phyloP scores from a whole-genome alignment of 2,329 filamentous ascomycete genomes.

The Eutypella sp. region DNA sequence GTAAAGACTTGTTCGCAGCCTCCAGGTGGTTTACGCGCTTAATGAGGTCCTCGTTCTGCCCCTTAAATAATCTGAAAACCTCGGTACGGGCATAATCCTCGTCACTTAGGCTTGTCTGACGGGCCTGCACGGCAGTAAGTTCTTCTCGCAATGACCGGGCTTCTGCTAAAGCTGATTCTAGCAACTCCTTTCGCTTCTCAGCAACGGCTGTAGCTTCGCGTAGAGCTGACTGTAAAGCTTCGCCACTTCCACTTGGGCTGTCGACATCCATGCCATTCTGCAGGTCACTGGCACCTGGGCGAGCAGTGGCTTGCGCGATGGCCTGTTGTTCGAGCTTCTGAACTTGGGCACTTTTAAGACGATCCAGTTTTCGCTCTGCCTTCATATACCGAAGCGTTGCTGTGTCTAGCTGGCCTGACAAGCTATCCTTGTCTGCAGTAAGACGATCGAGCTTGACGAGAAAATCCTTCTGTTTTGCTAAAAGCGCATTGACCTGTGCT shows the following conservation, averaged over 20 bases:
- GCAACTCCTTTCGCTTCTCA: slow-evolving; percentile 81
- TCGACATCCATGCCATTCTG: slow-evolving; percentile 53
- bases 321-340: slow-evolving; percentile 90
- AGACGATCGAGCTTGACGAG: slow-evolving; percentile 71
- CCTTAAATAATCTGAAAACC: slow-evolving; percentile 86
- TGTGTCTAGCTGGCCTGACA: slow-evolving; percentile 81
- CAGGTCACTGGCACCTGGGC: slow-evolving; percentile 38
- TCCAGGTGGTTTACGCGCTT: slow-evolving; percentile 89
- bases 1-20: slow-evolving; percentile 77
- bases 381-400: slow-evolving; percentile 90
- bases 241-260: slow-evolving; percentile 50
- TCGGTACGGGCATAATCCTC: slow-evolving; percentile 93
- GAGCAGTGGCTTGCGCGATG: slow-evolving; percentile 58
- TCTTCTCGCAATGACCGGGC: slow-evolving; percentile 72
- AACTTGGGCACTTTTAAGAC: slow-evolving; percentile 81
- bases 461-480: slow-evolving; percentile 79
- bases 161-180: slow-evolving; percentile 73
- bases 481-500: slow-evolving; percentile 64
- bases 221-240: slow-evolving; percentile 69
- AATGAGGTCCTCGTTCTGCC: slow-evolving; percentile 87
- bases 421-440: slow-evolving; percentile 72
- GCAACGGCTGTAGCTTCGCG: slow-evolving; percentile 73
- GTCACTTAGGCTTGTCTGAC: slow-evolving; percentile 71
- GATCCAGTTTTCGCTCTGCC: slow-evolving; percentile 90
- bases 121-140: slow-evolving; percentile 65